Percentiles rank a stretch among this genome's conserved stretches.
Conservation (phyloP, 768 basidiomycete genomes). For the Leucosporidium yakuticum region DNA sequence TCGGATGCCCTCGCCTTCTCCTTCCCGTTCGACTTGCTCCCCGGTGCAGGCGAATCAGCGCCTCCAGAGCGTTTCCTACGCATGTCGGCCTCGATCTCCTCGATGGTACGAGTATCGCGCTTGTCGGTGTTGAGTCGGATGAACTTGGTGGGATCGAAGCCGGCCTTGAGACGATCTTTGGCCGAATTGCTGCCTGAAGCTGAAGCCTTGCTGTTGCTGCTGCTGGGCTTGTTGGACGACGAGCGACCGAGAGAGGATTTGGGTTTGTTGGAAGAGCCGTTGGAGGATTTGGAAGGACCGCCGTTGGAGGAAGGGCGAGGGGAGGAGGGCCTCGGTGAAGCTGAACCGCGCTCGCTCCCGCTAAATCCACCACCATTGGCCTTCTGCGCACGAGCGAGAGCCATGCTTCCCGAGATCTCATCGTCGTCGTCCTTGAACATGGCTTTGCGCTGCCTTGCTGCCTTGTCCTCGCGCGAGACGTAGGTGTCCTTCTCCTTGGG, state of each 20-base stretch:
- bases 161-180: slow-evolving; percentile 28
- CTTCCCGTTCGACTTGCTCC: neutral
- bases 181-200: neutral
- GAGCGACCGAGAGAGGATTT: neutral
- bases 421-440: slow-evolving; percentile 29
- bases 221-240: neutral
- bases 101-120: slow-evolving; percentile 37
- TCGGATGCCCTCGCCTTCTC: neutral
- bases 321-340: slow-evolving; percentile 2
- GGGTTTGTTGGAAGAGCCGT: neutral
- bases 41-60: neutral
- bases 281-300: neutral
- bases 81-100: slow-evolving; percentile 38
- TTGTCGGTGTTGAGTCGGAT: slow-evolving; percentile 32
- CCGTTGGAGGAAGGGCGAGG: neutral
- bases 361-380: neutral
- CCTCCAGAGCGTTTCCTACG: slow-evolving; percentile 13
- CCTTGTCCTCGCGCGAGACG: slow-evolving; percentile 19
- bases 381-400: slow-evolving; percentile 18
- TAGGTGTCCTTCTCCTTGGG: neutral
- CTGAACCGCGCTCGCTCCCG: neutral
- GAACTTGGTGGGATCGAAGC: slow-evolving; percentile 18
- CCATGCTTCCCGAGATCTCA: slow-evolving; percentile 23
- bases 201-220: neutral
- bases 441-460: slow-evolving; percentile 9